Conservation (phyloP, 805 yeast species). For the Tetrapisispora taiwanensis region DNA sequence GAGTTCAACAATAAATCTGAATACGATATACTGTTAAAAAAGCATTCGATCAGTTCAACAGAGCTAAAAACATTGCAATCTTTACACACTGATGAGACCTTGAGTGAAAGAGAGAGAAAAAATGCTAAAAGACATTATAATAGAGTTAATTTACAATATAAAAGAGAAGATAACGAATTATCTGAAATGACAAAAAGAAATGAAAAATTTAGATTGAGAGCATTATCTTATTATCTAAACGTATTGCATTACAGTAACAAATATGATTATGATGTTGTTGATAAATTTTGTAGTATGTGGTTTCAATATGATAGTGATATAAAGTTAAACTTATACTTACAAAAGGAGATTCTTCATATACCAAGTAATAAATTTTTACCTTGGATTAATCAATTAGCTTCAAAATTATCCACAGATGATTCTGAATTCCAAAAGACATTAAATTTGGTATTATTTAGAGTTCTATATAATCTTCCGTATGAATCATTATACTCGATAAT, state of each 20-base stretch:
- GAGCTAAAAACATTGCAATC: constrained; percentile 43
- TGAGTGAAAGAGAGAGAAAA: constrained; percentile 38
- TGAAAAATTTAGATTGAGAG: constrained; percentile 38
- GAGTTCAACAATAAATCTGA: constrained; percentile 36
- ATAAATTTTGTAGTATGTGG: constrained; percentile 79
- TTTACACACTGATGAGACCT: constrained; percentile 33
- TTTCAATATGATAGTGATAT: constrained; percentile 45
- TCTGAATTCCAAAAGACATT: constrained; percentile 48
- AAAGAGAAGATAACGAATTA: constrained; percentile 41
- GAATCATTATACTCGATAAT: constrained; percentile 58
- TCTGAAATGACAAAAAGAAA: constrained; percentile 31
- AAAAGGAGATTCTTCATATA: constrained; percentile 30
- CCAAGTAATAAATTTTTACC: constrained; percentile 58
- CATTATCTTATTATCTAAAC: constrained; percentile 50
- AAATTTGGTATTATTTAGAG: constrained; percentile 35
- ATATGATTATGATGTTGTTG: constrained; percentile 48
- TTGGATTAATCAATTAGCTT: constrained; percentile 76
- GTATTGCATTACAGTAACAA: constrained; percentile 38
- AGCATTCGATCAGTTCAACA: constrained; percentile 33
- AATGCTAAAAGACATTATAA: constrained; percentile 44
- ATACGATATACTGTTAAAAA: constrained; percentile 32
- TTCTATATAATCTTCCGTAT: constrained; percentile 55
- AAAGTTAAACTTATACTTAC: constrained; percentile 36
- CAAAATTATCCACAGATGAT: constrained; percentile 46
- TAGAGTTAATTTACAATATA: constrained; percentile 39